phyloP scores from a whole-genome alignment of 768 basidiomycete species.

The Suillus subluteus region DNA sequence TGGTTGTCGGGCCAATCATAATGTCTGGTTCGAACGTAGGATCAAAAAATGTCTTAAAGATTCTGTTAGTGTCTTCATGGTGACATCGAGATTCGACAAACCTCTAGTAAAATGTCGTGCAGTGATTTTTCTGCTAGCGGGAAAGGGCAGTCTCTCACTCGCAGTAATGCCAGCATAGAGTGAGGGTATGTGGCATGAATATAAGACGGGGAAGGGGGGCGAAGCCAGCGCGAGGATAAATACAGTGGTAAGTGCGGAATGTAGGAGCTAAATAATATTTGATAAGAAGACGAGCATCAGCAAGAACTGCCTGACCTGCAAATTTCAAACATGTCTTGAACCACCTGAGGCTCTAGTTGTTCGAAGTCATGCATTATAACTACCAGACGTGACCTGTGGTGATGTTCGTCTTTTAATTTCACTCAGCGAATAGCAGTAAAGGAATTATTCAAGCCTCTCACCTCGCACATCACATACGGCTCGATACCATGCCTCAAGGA shows the following conservation, averaged over 20 bases:
- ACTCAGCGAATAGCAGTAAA: constrained; percentile 9
- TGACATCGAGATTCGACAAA: constrained; percentile 27
- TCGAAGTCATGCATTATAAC: constrained; percentile 77
- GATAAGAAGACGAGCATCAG: constrained; percentile 1
- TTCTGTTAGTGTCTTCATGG: constrained; percentile 3
- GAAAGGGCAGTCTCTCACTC: constrained; percentile 53
- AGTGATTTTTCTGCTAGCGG: constrained; percentile 53
- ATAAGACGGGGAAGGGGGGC: constrained; percentile 55
- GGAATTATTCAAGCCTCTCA: constrained; percentile 23
- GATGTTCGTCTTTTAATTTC: constrained; percentile 14
- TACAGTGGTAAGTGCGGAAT: constrained; percentile 61
- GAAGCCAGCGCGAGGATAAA: constrained; percentile 67
- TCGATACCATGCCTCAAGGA: constrained; percentile 64
- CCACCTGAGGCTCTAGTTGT: constrained; percentile 60
- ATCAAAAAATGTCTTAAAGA: constrained; percentile 65
- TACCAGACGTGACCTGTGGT: constrained; percentile 45
- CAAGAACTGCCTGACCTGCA: constrained; percentile 54
- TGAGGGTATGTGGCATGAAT: constrained; percentile 64
- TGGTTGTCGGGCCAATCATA: constrained; percentile 58
- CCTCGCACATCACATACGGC: constrained; percentile 43
- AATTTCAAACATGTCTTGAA: constrained; percentile 74
- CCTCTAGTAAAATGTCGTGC: constrained; percentile 58
- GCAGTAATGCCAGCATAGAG: constrained; percentile 58
- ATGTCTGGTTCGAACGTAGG: constrained; percentile 60
- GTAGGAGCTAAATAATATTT: constrained; percentile 27